Evolutionary conservation across 768 basidiomycete genomes (phyloP).

Genomic region (Candolleomyces efflorescens): DNA sequence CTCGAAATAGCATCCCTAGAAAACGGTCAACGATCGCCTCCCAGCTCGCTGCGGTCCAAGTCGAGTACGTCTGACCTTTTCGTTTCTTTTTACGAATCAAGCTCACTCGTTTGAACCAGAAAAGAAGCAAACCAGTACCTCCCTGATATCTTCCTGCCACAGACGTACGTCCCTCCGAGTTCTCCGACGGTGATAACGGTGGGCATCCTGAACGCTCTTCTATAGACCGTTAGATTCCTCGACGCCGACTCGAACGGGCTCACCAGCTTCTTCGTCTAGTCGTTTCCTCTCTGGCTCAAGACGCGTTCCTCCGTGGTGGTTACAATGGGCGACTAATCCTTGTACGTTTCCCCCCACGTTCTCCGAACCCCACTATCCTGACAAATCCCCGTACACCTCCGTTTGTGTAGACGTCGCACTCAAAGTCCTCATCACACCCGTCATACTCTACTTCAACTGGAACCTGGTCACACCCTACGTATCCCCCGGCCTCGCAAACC

Average conservation of each 20-base stretch:
- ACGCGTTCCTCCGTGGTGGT: constrained; percentile 27
- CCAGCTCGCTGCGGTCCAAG: no score
- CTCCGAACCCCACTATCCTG: no score
- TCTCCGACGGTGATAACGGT: no score
- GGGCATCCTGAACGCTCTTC: constrained; percentile 9
- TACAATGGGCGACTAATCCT: constrained; percentile 75
- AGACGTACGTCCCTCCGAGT: constrained; percentile 54
- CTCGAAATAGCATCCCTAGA: no score
- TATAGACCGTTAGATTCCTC: constrained; percentile 35
- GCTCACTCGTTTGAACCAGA: constrained; percentile 23
- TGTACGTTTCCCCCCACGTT: constrained; percentile 35
- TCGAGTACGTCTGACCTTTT: no score
- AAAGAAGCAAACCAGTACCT: constrained; percentile 56
- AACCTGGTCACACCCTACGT: constrained; percentile 44
- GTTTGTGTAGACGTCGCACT: constrained; percentile 66
- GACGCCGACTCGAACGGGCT: constrained; percentile 32
- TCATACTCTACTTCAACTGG: constrained; percentile 66
- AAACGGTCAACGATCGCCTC: no score
- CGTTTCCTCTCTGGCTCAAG: constrained; percentile 9
- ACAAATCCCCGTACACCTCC: no score
- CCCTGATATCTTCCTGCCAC: constrained; percentile 55
- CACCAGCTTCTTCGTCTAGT: constrained; percentile 23
- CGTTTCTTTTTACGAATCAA: no score
- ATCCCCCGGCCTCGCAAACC: constrained; percentile 54
- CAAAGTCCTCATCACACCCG: constrained; percentile 57